These are phyloP conservation scores for Closterium sp. DNA, from an alignment of 139 green algal species.

Conservation along the genomic window DNA sequence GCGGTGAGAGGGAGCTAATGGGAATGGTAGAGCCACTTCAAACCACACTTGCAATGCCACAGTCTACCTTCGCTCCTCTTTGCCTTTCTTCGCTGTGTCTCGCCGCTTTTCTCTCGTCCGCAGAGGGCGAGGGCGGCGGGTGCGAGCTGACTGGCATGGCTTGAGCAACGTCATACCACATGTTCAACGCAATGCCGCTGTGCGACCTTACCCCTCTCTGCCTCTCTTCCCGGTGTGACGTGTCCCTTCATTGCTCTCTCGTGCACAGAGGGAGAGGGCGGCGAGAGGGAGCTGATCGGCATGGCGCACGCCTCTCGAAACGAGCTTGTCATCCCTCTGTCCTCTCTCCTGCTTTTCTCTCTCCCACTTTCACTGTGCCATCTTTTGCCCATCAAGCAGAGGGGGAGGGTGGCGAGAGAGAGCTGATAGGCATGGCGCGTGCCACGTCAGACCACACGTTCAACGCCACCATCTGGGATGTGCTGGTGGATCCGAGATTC, in stretches of 20 bases:
- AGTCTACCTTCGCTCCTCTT: neutral
- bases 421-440: constrained; percentile 79
- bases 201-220: neutral
- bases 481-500: constrained; percentile 90
- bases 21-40: neutral
- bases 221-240: neutral
- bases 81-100: neutral
- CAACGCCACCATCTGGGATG: constrained; percentile 98
- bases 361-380: neutral
- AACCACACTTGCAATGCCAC: no score
- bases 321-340: constrained; percentile 55
- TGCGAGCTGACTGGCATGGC: no score
- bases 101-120: constrained; percentile 53
- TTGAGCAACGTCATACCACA: no score
- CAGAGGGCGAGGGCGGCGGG: no score
- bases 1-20: no score
- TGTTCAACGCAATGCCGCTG: no score
- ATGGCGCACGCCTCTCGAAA: constrained; percentile 84
- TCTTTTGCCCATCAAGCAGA: neutral
- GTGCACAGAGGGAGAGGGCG: no score
- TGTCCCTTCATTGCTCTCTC: neutral
- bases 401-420: constrained; percentile 1
- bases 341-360: neutral
- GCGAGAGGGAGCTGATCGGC: constrained; percentile 65
- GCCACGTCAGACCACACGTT: constrained; percentile 92